phyloP scores from a whole-genome alignment of 768 basidiomycete species.

The Trametes cingulata region DNA sequence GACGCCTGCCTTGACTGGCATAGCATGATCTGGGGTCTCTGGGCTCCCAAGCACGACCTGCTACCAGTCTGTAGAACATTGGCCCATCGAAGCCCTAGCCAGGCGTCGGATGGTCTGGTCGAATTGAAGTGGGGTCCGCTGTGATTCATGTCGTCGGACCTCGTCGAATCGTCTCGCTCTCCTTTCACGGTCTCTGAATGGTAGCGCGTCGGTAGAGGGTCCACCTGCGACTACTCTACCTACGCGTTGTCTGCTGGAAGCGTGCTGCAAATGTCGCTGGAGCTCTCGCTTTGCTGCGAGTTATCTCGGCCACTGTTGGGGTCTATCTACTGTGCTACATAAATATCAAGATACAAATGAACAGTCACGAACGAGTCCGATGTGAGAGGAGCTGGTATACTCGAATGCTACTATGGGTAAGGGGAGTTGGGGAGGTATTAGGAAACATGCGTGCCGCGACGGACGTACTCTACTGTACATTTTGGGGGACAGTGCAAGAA shows the following conservation, averaged over 20 bases:
- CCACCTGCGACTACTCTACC: not conserved
- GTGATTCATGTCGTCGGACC: too few species aligned
- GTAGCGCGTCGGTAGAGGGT: not conserved
- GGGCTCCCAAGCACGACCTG: too few species aligned
- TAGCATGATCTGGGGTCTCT: too few species aligned
- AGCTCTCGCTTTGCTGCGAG: too few species aligned
- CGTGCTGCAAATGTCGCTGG: not conserved
- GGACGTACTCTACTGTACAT: slow-evolving; percentile 1
- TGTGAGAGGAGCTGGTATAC: slow-evolving; percentile 7
- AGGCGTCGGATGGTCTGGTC: too few species aligned
- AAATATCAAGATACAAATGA: slow-evolving; percentile 10
- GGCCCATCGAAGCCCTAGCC: too few species aligned
- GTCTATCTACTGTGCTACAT: slow-evolving; percentile 12
- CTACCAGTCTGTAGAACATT: too few species aligned
- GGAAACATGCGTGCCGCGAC: not conserved
- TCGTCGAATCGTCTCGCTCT: too few species aligned
- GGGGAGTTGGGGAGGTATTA: not conserved
- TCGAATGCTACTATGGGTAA: slow-evolving; percentile 13
- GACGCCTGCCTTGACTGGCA: not conserved
- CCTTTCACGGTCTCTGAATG: not conserved
- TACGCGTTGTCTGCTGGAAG: not conserved
- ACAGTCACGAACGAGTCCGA: not conserved
- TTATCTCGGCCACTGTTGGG: not conserved
- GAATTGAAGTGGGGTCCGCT: too few species aligned
- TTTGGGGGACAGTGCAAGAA: slow-evolving; percentile 2